Base-by-base conservation (phyloP, 2,329 filamentous ascomycete genomes). In the Trichophyton equinum region DNA sequence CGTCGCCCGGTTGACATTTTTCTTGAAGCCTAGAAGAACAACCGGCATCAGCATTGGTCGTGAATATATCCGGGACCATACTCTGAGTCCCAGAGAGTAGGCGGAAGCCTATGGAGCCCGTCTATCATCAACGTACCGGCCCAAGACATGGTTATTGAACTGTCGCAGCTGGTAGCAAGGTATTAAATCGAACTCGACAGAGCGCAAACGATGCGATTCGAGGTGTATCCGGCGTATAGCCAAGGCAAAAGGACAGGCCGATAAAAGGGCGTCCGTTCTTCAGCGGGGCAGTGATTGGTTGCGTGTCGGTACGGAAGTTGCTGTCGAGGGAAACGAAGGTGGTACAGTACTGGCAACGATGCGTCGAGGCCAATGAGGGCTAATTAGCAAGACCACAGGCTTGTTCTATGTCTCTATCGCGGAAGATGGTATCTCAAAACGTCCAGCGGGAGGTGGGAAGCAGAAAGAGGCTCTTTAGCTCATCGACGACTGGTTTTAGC, bases 1-100 rank as follows among this genome's bases (percentile, higher is more conserved):
- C 76, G 92, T 96, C 70, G 92, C 92, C 79, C 94, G 90, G 81
- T 94, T 92, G 80, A 97, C 91, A 85, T 95, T 95, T 76, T 95
- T 96, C 80, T 94, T 91, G 79, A 91, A 92, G 66, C 87, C 87
- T 88, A 70, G 40, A 42, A 6, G n/a, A 33, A 30, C 18, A 55
- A 42, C 57, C 36, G 5, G 38, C n/a, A 49, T 49, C 46, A 42
- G 25, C 20, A 27, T 56, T 38, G 15, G n/a, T 18, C 46, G 11
- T 46, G 11, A 15, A 38, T 13, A 51, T 15, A 27, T 44, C 11
- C 20, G 25, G 46, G 20, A 2, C 44, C n/a, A 25, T 47, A 30
- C 22, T 27, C 58, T 18, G 51, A 8, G 25, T 15, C 36, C 15
- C 11, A 27, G 25, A 60, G 49, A 27, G 11, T 30, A 40, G n/a